A percentile compares a stretch with the other conserved stretches of the same genome.
Evolutionary conservation across 768 basidiomycete genomes (phyloP).

Genomic region (Gymnopilus dilepis): DNA sequence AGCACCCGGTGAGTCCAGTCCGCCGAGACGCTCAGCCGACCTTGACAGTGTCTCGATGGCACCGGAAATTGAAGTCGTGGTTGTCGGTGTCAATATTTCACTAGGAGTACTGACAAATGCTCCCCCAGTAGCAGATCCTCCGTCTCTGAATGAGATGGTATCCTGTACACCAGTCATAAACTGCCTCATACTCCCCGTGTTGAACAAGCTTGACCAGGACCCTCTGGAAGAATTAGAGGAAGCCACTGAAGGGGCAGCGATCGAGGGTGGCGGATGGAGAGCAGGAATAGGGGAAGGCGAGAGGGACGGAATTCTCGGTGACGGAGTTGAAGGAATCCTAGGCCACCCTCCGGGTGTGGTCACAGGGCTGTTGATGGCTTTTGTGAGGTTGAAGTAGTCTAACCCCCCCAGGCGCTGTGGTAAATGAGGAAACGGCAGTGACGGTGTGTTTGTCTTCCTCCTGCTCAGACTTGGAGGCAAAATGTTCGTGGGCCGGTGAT

Average conservation of each 20-base stretch:
- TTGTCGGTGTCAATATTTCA: conserved; percentile 29
- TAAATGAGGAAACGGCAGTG: conserved; percentile 7
- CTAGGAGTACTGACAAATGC: conserved; percentile 41
- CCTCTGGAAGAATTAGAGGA: conserved; percentile 71
- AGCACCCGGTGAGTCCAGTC: conserved; percentile 24
- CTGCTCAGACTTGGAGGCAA: conserved; percentile 16
- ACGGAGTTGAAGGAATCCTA: conserved; percentile 43
- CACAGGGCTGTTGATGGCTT: conserved; percentile 39
- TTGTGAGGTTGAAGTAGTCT: conserved; percentile 67
- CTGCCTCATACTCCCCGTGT: conserved; percentile 67
- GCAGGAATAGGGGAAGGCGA: conserved; percentile 40
- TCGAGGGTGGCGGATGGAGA: neutral
- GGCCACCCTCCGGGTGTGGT: conserved; percentile 59
- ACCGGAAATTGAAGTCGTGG: conserved; percentile 26
- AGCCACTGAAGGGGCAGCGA: conserved; percentile 43
- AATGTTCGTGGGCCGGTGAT: conserved; percentile 21
- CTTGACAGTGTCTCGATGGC: conserved; percentile 19
- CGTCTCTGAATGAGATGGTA: conserved; percentile 43
- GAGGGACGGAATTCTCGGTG: conserved; percentile 22
- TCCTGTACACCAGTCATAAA: conserved; percentile 70
- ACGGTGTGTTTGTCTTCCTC: conserved; percentile 15
- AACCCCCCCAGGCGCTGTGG: conserved; percentile 32
- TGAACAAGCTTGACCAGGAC: conserved; percentile 84
- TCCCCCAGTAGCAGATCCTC: conserved; percentile 32
- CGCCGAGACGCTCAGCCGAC: conserved; percentile 21